phyloP scores from a whole-genome alignment of 352 stramenopile genomes.

The Thraustotheca clavata region DNA sequence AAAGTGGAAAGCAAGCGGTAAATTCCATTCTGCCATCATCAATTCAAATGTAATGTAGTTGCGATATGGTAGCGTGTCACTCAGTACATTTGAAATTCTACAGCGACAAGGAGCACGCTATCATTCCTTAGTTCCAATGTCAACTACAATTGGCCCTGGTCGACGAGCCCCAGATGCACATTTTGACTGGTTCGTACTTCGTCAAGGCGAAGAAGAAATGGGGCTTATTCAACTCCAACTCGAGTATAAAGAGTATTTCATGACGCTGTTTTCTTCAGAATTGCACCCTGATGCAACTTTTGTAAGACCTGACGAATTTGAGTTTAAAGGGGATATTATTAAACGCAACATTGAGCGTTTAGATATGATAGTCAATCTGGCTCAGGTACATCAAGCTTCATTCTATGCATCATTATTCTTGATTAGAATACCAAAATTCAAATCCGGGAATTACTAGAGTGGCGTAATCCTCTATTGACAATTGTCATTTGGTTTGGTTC shows the following conservation, averaged over 20 bases:
- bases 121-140: conserved; percentile 22
- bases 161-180: conserved; percentile 14
- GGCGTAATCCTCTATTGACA: conserved; percentile 25
- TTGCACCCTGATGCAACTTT: conserved; percentile 25
- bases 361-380: conserved; percentile 24
- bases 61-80: conserved; percentile 13
- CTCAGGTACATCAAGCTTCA: conserved; percentile 17
- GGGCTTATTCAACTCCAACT: conserved; percentile 25
- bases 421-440: conserved; percentile 11
- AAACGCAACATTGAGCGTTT: conserved; percentile 34
- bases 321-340: conserved; percentile 29
- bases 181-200: conserved; percentile 26
- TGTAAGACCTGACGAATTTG: conserved; percentile 25
- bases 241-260: conserved; percentile 26
- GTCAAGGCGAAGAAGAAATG: conserved; percentile 27
- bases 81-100: conserved; percentile 29
- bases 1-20: conserved; percentile 22
- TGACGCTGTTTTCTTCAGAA: conserved; percentile 20
- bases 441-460: conserved; percentile 28
- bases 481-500: conserved; percentile 23
- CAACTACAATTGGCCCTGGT: conserved; percentile 23
- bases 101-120: conserved; percentile 21
- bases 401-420: not conserved
- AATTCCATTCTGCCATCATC: conserved; percentile 16
- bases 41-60: not conserved